Evolutionary conservation across 768 basidiomycete species (phyloP).

Genomic region (Tulasnella calospora): DNA sequence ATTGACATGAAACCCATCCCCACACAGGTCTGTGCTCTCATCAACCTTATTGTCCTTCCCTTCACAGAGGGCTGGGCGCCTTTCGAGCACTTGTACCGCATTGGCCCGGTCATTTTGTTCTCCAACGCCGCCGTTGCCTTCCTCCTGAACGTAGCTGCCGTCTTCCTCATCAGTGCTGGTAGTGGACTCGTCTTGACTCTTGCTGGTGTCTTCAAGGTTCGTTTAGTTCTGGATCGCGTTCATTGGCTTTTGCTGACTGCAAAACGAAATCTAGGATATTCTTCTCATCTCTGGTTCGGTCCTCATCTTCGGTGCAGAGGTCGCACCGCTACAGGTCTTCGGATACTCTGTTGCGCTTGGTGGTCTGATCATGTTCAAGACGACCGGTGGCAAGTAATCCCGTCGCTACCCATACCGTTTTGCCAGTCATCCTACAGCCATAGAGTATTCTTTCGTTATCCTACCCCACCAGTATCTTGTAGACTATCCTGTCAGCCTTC

Average conservation of each 20-base stretch:
- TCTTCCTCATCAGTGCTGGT: conserved; percentile 86
- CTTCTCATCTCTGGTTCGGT: conserved; percentile 90
- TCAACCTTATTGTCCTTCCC: conserved; percentile 80
- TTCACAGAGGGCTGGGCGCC: conserved; percentile 90
- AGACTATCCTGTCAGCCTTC: neutral
- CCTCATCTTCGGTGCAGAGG: conserved; percentile 68
- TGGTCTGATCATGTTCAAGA: conserved; percentile 83
- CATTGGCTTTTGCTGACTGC: conserved; percentile 24
- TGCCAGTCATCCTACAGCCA: neutral
- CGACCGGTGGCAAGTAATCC: conserved; percentile 51
- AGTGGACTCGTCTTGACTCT: conserved; percentile 86
- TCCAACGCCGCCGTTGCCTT: conserved; percentile 86
- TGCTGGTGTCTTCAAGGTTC: conserved; percentile 87
- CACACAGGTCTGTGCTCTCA: conserved; percentile 65
- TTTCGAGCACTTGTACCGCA: conserved; percentile 59
- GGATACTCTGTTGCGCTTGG: conserved; percentile 86
- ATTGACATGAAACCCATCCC: neutral
- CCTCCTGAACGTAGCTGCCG: conserved; percentile 85
- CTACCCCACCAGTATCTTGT: neutral
- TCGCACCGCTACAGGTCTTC: conserved; percentile 80
- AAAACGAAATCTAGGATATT: conserved; percentile 62
- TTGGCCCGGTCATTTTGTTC: conserved; percentile 68
- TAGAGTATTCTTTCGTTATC: neutral
- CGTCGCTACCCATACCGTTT: neutral
- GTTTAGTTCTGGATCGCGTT: conserved; percentile 23